Percentiles rank a stretch among this genome's conserved stretches.
These are phyloP conservation scores for Cordyceps cateniannulata DNA, from an alignment of 2,329 filamentous ascomycete species.

Conservation along the genomic window DNA sequence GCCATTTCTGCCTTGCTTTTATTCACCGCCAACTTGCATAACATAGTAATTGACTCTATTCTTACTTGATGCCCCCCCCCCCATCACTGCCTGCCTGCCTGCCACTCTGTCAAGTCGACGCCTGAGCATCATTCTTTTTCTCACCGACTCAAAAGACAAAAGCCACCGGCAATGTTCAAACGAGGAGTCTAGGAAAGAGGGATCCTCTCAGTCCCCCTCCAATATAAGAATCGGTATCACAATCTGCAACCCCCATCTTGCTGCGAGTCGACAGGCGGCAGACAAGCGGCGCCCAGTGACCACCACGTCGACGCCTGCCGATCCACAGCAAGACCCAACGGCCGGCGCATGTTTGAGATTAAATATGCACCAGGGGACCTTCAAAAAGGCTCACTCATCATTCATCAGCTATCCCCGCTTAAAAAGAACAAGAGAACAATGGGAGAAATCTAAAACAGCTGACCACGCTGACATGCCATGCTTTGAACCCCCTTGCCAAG, in stretches of 20 bases:
- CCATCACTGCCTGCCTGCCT: not conserved
- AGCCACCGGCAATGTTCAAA: not conserved
- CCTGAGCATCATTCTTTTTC: not conserved
- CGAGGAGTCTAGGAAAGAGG: not conserved
- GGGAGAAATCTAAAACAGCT: not conserved
- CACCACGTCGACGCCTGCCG: not conserved
- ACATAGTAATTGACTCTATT: not conserved
- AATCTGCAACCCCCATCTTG: conserved; percentile 1
- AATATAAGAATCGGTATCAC: conserved; percentile 12
- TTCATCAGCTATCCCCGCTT: not conserved
- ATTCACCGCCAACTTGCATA: not conserved
- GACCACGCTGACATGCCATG: not conserved
- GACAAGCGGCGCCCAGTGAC: not conserved
- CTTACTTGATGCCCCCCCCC: not conserved
- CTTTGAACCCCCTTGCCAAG: not conserved
- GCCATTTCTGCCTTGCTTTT: not conserved
- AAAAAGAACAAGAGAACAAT: not conserved
- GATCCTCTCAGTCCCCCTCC: conserved; percentile 7
- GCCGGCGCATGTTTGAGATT: conserved; percentile 7
- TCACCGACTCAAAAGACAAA: not conserved
- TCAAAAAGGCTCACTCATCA: no score
- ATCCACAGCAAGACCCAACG: not conserved
- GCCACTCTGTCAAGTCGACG: not conserved
- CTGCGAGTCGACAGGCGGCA: not conserved
- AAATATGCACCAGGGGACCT: not conserved